Conservation (phyloP, 257 asterid species). For the Solanum raphanifolium region DNA sequence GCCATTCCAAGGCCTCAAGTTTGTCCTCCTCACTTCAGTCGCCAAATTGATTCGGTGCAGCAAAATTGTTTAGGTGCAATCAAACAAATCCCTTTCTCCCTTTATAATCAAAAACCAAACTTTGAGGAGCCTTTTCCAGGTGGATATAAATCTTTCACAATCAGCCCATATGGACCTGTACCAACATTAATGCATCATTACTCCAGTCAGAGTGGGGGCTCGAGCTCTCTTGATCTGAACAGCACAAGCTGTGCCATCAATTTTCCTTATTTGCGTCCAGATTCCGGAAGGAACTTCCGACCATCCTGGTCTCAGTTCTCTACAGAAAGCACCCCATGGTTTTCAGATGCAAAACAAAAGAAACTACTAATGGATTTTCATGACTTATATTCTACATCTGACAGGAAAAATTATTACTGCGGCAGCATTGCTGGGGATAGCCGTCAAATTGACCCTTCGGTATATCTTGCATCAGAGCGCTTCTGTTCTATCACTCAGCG, state of each 20-base stretch:
- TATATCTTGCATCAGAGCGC: conserved; percentile 13
- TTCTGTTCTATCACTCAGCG: conserved; percentile 7
- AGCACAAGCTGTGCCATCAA: conserved; percentile 24
- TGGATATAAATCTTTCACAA: conserved; percentile 13
- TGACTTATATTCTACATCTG: conserved; percentile 14
- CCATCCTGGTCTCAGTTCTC: conserved; percentile 31
- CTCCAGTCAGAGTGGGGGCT: conserved; percentile 7
- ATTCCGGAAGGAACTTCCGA: conserved; percentile 17
- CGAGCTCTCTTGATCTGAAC: conserved; percentile 10
- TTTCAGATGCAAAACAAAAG: conserved; percentile 17
- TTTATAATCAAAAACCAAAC: conserved; percentile 5
- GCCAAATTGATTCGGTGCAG: conserved; percentile 12
- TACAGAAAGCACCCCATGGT: conserved; percentile 19
- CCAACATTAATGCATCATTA: conserved; percentile 15
- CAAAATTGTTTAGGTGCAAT: conserved; percentile 17
- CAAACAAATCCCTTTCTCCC: conserved; percentile 11
- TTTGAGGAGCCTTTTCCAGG: conserved; percentile 18
- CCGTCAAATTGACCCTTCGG: conserved; percentile 12
- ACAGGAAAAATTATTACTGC: conserved; percentile 8
- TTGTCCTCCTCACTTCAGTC: conserved; percentile 14
- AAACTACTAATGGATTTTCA: conserved; percentile 10
- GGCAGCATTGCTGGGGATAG: conserved; percentile 14
- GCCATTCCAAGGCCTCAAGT: conserved; percentile 8
- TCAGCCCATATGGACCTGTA: conserved; percentile 14
- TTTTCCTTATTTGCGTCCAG: conserved; percentile 43